A percentile compares a stretch with the other conserved stretches of the same genome.
Evolutionary conservation across 805 yeast species (phyloP).

Genomic region (Saturnispora halmiae): DNA sequence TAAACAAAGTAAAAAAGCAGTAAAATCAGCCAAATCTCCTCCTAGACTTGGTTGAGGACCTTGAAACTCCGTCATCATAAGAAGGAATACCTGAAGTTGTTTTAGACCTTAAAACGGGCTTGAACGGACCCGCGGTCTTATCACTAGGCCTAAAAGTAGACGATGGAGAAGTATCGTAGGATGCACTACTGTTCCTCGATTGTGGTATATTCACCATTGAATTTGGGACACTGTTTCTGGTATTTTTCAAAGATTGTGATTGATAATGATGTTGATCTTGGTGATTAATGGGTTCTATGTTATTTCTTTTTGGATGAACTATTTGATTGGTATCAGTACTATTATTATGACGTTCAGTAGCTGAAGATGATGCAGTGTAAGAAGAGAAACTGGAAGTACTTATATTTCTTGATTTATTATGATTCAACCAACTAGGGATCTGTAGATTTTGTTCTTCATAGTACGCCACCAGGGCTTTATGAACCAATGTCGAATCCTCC

Average conservation of each 20-base stretch:
- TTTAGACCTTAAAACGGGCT: not conserved
- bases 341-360: too few relatives aligned
- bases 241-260: not conserved
- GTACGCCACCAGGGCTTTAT: constrained; percentile 24
- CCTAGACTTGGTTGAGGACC: constrained; percentile 4
- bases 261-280: not conserved
- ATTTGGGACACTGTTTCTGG: too few relatives aligned
- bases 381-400: too few relatives aligned
- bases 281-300: not conserved
- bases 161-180: too few relatives aligned
- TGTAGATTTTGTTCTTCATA: constrained; percentile 18
- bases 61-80: not conserved
- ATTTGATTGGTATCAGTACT: not conserved
- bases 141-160: too few relatives aligned
- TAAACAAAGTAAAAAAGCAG: too few relatives aligned
- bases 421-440: constrained; percentile 25
- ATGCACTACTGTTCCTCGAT: not conserved
- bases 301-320: not conserved
- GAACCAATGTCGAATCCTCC: constrained; percentile 29
- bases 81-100: not conserved
- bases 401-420: not conserved
- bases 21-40: constrained; percentile 5
- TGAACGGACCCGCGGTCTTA: too few relatives aligned
- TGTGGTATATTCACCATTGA: constrained; percentile 1
- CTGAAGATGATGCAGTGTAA: too few relatives aligned